phyloP scores from a whole-genome alignment of 176 grass and related monocot species.

The Tuctoria greenei region DNA sequence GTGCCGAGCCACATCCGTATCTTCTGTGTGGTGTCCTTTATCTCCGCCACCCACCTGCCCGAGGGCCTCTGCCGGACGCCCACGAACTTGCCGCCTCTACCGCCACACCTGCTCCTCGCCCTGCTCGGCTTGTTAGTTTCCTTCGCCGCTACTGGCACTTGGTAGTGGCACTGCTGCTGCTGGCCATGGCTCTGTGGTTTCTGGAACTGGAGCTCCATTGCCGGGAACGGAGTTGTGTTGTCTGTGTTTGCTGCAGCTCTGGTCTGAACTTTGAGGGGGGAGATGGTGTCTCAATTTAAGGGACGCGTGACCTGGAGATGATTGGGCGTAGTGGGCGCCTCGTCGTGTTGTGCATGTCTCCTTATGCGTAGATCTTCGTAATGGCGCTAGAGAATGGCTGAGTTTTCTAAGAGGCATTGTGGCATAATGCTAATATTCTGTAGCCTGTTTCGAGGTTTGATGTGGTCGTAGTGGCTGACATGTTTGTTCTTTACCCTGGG shows the following conservation, averaged over 20 bases:
- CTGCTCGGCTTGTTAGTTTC: constrained; percentile 7
- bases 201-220: constrained; percentile 68
- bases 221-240: neutral
- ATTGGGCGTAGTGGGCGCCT: constrained; percentile 28
- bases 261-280: constrained; percentile 28
- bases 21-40: constrained; percentile 70
- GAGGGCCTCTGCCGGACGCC: constrained; percentile 62
- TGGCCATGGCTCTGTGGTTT: constrained; percentile 37
- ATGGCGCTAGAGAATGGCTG: constrained; percentile 42
- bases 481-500: constrained; percentile 40
- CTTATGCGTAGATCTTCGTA: constrained; percentile 28
- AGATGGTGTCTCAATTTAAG: constrained; percentile 44
- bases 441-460: constrained; percentile 57
- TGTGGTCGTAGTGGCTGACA: constrained; percentile 49
- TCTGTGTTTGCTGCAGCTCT: neutral
- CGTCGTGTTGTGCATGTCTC: constrained; percentile 44
- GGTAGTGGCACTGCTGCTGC: constrained; percentile 40
- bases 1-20: constrained; percentile 73
- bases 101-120: constrained; percentile 23
- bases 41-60: constrained; percentile 70
- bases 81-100: constrained; percentile 38
- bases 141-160: neutral
- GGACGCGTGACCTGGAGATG: neutral
- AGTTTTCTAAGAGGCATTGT: constrained; percentile 46
- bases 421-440: neutral